Conservation (phyloP, 345 rosid genomes). For the Brassica cretica region DNA sequence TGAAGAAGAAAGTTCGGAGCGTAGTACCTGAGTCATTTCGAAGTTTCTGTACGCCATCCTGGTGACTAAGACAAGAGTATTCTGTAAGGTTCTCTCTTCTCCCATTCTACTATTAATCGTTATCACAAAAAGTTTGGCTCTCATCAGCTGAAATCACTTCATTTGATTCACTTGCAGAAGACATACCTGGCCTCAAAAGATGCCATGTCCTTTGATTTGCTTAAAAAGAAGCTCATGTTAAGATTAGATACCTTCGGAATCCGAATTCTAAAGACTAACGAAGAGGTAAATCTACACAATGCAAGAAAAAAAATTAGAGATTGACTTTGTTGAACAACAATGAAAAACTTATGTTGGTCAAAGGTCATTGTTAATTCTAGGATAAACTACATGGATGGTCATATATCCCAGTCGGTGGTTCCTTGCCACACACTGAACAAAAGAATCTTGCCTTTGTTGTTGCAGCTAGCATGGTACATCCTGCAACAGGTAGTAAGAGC, state of each 20-base stretch:
- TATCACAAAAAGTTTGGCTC: conserved; percentile 6
- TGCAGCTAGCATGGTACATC: conserved; percentile 97
- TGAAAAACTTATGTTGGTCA: background rate
- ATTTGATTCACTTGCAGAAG: conserved; percentile 52
- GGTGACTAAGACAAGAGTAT: conserved; percentile 74
- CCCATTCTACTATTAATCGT: background rate
- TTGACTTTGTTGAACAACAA: background rate
- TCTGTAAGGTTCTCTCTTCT: conserved; percentile 68
- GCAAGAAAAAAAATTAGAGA: background rate
- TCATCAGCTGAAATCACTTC: conserved; percentile 16
- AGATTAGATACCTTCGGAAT: conserved; percentile 78
- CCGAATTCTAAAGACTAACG: conserved; percentile 61
- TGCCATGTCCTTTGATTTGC: conserved; percentile 78
- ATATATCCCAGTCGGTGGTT: conserved; percentile 93
- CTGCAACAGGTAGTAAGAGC: conserved; percentile 69
- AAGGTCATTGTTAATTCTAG: background rate
- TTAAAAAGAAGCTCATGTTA: conserved; percentile 73
- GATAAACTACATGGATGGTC: conserved; percentile 79
- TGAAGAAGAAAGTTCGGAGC: conserved; percentile 13
- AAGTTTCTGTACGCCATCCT: conserved; percentile 91
- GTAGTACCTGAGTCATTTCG: conserved; percentile 62
- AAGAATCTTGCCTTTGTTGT: conserved; percentile 94
- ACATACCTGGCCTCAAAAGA: conserved; percentile 93
- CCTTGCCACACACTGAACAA: conserved; percentile 86
- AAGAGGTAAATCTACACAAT: conserved; percentile 50